Evolutionary conservation across 208 protist species (phyloP).

Genomic region (Trypanosoma theileri): DNA sequence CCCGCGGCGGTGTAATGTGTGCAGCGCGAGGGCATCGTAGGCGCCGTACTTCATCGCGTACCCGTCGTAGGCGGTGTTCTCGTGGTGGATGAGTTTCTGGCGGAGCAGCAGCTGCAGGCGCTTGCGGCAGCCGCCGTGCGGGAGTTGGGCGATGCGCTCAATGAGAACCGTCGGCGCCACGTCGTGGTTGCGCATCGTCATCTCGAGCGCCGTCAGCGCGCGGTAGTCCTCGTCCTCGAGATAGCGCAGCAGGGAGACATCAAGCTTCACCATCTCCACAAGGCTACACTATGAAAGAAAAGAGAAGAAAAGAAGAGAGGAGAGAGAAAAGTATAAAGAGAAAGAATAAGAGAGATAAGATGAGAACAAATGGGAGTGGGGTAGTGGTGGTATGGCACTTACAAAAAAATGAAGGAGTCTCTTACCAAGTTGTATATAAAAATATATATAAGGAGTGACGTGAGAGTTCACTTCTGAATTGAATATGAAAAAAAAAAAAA

Average conservation of each 20-base stretch:
- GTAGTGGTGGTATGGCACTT: no score
- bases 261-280: constrained; percentile 93
- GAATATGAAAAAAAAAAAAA: constrained; percentile 12
- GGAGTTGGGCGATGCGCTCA: constrained; percentile 94
- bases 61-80: constrained; percentile 95
- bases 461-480: no score
- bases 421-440: neutral
- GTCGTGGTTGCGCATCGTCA: constrained; percentile 99
- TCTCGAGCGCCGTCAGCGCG: constrained; percentile 93
- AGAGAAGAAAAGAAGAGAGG: no score
- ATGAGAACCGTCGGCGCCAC: constrained; percentile 95
- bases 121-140: constrained; percentile 92
- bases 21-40: constrained; percentile 99
- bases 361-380: neutral
- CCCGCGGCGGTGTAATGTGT: constrained; percentile 93
- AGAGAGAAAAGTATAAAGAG: neutral
- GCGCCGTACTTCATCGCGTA: constrained; percentile 98
- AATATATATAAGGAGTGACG: neutral
- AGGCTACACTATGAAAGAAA: no score
- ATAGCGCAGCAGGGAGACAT: constrained; percentile 86
- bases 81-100: constrained; percentile 95
- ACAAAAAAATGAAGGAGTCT: neutral
- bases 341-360: neutral
- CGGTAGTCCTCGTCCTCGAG: constrained; percentile 91
- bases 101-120: constrained; percentile 87